Evolutionary conservation across 495 filamentous ascomycete genomes (phyloP).

Genomic region (Neurospora sp.): DNA sequence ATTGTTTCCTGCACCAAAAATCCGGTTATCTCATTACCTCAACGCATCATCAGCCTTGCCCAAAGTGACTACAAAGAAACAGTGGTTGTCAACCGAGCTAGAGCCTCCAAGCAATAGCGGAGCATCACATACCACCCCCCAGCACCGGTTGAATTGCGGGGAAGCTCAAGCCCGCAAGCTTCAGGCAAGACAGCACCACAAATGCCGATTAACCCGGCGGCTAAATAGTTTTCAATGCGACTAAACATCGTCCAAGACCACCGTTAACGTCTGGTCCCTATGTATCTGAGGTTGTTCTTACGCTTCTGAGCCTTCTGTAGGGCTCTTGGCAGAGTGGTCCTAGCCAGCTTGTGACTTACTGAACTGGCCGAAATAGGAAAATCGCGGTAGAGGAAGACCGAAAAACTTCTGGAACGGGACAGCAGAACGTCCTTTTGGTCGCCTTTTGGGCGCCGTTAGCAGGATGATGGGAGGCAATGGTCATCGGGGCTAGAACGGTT

Average conservation of each 20-base stretch:
- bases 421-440: neutral
- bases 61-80: neutral
- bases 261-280: too few relatives aligned
- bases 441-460: too few relatives aligned
- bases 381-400: neutral
- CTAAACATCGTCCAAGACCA: neutral
- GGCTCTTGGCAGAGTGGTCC: neutral
- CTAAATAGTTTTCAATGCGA: slow-evolving; percentile 8
- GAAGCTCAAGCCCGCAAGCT: neutral
- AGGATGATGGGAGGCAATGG: neutral
- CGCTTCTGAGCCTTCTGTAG: too few relatives aligned
- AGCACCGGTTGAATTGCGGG: neutral
- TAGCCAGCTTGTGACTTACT: neutral
- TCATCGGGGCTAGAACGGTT: neutral
- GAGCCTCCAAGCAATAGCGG: neutral
- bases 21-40: neutral
- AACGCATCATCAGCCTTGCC: neutral
- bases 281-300: too few relatives aligned
- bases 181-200: neutral
- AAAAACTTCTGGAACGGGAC: neutral
- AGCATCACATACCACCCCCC: neutral
- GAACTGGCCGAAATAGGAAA: neutral
- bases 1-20: too few relatives aligned
- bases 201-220: slow-evolving; percentile 17
- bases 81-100: neutral